Conservation (phyloP, 805 yeast genomes). For the Barnettozyma siamensis region DNA sequence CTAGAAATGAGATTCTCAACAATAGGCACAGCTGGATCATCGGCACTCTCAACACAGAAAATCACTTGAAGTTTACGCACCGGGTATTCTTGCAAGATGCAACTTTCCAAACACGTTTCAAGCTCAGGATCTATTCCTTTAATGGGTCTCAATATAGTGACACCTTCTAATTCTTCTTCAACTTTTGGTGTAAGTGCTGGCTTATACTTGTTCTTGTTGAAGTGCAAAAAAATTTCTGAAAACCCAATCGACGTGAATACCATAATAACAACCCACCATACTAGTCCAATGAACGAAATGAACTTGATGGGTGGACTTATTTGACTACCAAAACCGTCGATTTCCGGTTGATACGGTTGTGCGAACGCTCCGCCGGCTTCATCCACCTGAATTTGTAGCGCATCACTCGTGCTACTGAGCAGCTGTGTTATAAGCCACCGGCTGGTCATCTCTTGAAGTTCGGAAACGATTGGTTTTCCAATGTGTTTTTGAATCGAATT, state of each 20-base stretch:
- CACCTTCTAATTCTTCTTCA: slow-evolving; percentile 48
- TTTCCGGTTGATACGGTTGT: neutral
- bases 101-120: slow-evolving; percentile 57
- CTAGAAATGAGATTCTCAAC: slow-evolving; percentile 43
- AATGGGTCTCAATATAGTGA: slow-evolving; percentile 74
- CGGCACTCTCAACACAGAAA: slow-evolving; percentile 62
- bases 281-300: slow-evolving; percentile 16
- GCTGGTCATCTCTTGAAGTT: too few species aligned
- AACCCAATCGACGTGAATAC: slow-evolving; percentile 20
- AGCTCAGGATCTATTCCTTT: slow-evolving; percentile 81
- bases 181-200: slow-evolving; percentile 4
- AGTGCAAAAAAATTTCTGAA: slow-evolving; percentile 19
- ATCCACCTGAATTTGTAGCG: neutral
- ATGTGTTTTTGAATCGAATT: too few species aligned
- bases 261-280: slow-evolving; percentile 23
- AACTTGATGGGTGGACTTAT: neutral
- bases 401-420: neutral
- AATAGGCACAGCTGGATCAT: slow-evolving; percentile 61
- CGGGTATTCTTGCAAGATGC: slow-evolving; percentile 68
- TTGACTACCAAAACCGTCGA: neutral
- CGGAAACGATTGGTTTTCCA: too few species aligned
- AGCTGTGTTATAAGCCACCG: neutral
- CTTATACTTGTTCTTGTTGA: slow-evolving; percentile 14
- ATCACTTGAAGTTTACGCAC: slow-evolving; percentile 53
- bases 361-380: too few species aligned